A percentile compares a stretch with the other conserved stretches of the same genome.
Evolutionary conservation across 129 eudicot species (phyloP).

Genomic region (Mikania micrantha): DNA sequence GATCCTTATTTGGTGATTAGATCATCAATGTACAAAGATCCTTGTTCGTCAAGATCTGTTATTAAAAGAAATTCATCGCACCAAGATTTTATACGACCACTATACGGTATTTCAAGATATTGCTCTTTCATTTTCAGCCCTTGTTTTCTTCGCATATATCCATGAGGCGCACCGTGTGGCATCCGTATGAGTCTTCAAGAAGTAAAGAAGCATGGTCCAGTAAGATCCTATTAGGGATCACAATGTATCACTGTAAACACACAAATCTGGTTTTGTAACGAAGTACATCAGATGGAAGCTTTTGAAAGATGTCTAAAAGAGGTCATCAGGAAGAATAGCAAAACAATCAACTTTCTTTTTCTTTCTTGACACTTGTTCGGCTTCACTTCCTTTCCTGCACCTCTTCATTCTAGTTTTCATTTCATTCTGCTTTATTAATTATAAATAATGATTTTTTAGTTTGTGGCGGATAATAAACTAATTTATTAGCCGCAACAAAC

Average conservation of each 20-base stretch:
- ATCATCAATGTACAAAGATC: conserved; percentile 15
- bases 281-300: conserved; percentile 15
- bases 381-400: conserved; percentile 3
- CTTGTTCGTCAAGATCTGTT: conserved; percentile 1
- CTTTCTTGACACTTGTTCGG: conserved; percentile 8
- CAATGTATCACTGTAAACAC: conserved; percentile 15
- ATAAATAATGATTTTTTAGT: background rate
- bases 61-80: conserved; percentile 31
- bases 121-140: conserved; percentile 17
- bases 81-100: conserved; percentile 25
- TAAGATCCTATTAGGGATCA: conserved; percentile 24
- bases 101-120: conserved; percentile 4
- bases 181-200: conserved; percentile 8
- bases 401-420: conserved; percentile 6
- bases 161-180: background rate
- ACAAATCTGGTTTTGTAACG: conserved; percentile 20
- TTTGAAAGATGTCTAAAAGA: conserved; percentile 13
- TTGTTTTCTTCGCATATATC: conserved; percentile 14
- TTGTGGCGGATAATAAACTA: too few species aligned
- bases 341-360: conserved; percentile 8
- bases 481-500: too few species aligned
- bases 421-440: conserved; percentile 11
- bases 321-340: conserved; percentile 2
- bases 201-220: conserved; percentile 23
- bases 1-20: conserved; percentile 19